A percentile compares a stretch with the other conserved stretches of the same genome.
These are phyloP conservation scores for Beauveria asiatica DNA, from an alignment of 2,329 filamentous ascomycete species.

Conservation along the genomic window DNA sequence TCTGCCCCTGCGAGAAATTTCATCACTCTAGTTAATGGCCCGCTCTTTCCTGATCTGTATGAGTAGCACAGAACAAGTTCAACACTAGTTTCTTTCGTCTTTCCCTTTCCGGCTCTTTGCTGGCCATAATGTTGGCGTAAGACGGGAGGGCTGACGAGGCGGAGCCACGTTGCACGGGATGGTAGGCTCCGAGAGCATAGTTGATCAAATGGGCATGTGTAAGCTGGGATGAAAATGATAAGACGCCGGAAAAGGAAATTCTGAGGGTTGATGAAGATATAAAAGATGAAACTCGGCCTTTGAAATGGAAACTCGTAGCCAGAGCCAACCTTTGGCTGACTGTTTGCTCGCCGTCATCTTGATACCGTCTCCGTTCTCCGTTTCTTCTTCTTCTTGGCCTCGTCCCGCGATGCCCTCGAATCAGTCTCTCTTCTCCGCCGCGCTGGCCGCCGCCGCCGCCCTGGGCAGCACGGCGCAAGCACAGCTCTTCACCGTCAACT, in stretches of 20 bases:
- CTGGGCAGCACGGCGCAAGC: background rate
- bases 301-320: too few relatives aligned
- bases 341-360: background rate
- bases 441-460: background rate
- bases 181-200: background rate
- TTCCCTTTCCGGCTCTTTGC: background rate
- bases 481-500: conserved; percentile 21
- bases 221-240: background rate
- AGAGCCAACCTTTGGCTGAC: background rate
- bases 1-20: too few relatives aligned
- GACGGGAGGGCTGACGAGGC: background rate
- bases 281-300: background rate
- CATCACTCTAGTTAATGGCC: too few relatives aligned
- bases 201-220: background rate
- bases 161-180: background rate
- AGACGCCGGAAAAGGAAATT: background rate
- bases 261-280: background rate
- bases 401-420: background rate
- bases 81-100: background rate
- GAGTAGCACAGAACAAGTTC: background rate
- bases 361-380: too few relatives aligned
- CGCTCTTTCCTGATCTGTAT: too few relatives aligned
- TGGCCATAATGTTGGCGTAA: background rate
- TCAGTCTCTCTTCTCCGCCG: background rate
- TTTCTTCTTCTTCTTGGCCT: background rate